phyloP scores from a whole-genome alignment of 2,329 filamentous ascomycete genomes.

The Fusarium goolgardi region DNA sequence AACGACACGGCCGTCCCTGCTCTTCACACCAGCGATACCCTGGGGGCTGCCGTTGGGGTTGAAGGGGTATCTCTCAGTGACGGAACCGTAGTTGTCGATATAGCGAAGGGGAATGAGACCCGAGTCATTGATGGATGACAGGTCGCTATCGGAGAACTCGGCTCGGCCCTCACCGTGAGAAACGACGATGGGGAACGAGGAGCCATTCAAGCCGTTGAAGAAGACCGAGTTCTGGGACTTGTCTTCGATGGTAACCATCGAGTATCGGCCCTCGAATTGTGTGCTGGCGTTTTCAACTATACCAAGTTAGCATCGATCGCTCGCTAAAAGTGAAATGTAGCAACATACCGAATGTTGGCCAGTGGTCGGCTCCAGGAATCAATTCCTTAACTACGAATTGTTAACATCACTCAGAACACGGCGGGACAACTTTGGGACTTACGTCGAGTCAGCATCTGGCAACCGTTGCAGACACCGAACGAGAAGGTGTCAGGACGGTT shows the following conservation, averaged over 20 bases:
- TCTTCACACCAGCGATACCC: slow-evolving; percentile 84
- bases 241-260: slow-evolving; percentile 45
- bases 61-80: slow-evolving; percentile 85
- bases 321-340: background rate
- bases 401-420: background rate
- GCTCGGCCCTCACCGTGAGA: slow-evolving; percentile 75
- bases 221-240: slow-evolving; percentile 45
- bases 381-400: slow-evolving; percentile 42
- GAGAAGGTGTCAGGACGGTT: slow-evolving; percentile 88
- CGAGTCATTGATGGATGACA: slow-evolving; percentile 68
- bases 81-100: slow-evolving; percentile 79
- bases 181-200: slow-evolving; percentile 47
- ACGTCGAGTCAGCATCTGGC: slow-evolving; percentile 86
- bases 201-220: slow-evolving; percentile 45
- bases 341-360: slow-evolving; percentile 69
- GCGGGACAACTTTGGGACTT: background rate
- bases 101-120: slow-evolving; percentile 84
- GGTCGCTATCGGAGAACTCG: slow-evolving; percentile 67
- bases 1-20: slow-evolving; percentile 80
- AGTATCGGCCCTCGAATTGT: slow-evolving; percentile 47
- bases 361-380: slow-evolving; percentile 46
- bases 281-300: slow-evolving; percentile 74
- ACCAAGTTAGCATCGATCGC: slow-evolving; percentile 4
- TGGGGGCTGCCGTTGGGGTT: slow-evolving; percentile 87
- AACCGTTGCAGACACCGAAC: slow-evolving; percentile 96